Percentiles rank a stretch among this genome's conserved stretches.
Conservation (phyloP, 768 basidiomycete species). For the Gelatoporia subvermispora region DNA sequence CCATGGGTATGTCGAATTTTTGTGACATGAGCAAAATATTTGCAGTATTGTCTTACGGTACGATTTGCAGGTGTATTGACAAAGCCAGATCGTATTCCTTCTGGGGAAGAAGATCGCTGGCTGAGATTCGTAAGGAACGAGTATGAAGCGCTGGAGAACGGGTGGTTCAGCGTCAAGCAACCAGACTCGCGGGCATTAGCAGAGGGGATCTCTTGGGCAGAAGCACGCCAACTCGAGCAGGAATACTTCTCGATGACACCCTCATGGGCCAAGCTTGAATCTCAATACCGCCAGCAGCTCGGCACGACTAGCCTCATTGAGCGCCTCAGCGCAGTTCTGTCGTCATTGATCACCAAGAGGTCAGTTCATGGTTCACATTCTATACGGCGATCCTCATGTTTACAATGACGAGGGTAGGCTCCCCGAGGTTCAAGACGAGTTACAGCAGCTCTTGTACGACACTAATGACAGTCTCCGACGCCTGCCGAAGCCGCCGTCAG, state of each 20-base stretch:
- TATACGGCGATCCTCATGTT: not conserved
- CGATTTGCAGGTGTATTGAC: constrained; percentile 56
- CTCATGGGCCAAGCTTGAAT: constrained; percentile 54
- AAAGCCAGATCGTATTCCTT: constrained; percentile 64
- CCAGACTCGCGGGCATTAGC: constrained; percentile 45
- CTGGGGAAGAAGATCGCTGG: constrained; percentile 54
- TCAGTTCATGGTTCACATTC: constrained; percentile 21
- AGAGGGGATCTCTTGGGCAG: constrained; percentile 49
- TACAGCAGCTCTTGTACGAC: constrained; percentile 38
- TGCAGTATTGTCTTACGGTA: not conserved
- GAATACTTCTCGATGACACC: constrained; percentile 47
- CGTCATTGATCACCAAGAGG: constrained; percentile 60
- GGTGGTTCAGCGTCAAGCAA: constrained; percentile 49
- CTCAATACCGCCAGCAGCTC: constrained; percentile 45
- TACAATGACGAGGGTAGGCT: constrained; percentile 42
- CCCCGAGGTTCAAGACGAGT: constrained; percentile 56
- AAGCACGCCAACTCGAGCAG: constrained; percentile 54
- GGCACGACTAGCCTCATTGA: constrained; percentile 54
- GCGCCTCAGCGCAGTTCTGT: constrained; percentile 54
- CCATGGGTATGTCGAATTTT: constrained; percentile 63
- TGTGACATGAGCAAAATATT: too few relatives aligned
- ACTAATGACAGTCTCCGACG: constrained; percentile 28
- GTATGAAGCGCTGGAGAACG: constrained; percentile 43
- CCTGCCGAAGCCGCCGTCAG: constrained; percentile 50
- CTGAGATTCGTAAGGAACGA: constrained; percentile 52